Conservation (phyloP, 176 grass and related monocot genomes). For the Dactylis glomerata region DNA sequence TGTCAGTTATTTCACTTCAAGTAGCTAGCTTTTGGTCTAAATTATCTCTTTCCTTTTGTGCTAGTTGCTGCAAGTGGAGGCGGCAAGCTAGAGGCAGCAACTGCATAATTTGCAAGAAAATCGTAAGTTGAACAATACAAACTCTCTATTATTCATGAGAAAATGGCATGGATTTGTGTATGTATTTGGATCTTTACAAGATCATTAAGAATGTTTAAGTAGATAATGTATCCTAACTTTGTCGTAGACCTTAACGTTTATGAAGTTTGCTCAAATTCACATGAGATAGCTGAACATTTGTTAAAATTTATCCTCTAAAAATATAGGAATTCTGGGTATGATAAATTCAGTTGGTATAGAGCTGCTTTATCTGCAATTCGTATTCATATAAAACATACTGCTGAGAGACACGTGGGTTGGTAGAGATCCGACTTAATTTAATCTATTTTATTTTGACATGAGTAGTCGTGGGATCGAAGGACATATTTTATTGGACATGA, state of each 20-base stretch:
- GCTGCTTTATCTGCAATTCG: neutral
- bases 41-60: conserved; percentile 10
- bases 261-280: neutral
- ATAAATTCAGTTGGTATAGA: neutral
- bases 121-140: conserved; percentile 38
- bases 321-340: neutral
- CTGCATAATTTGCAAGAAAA: conserved; percentile 87
- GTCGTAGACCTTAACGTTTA: neutral
- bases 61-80: conserved; percentile 72
- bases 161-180: neutral
- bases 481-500: neutral
- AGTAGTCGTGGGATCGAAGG: neutral
- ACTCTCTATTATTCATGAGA: neutral
- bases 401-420: neutral
- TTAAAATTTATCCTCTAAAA: neutral
- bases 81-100: conserved; percentile 65
- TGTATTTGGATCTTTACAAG: neutral
- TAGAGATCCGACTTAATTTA: neutral
- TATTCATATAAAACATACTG: neutral
- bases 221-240: neutral
- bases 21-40: neutral
- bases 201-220: neutral
- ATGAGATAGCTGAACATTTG: neutral
- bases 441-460: neutral
- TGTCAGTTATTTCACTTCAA: neutral